Base-by-base conservation (phyloP, 176 grass and related monocot species). In the Stipa capillata region DNA sequence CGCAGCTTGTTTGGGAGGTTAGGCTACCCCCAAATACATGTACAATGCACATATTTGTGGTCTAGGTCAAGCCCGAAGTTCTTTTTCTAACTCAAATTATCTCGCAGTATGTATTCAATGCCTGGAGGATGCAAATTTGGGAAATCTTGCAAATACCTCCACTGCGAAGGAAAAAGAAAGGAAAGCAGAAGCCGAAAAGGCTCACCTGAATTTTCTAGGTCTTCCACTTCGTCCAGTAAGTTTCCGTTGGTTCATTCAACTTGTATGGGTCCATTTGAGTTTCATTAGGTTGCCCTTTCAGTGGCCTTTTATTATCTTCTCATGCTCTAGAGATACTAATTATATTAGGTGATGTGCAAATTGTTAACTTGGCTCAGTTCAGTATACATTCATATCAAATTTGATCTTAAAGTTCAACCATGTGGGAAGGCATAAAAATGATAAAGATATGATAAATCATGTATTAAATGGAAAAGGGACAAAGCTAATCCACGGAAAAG, bases 201-300 rank as follows among this genome's bases (percentile, higher is more conserved):
- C 82, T 67, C 82, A 87, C 34, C 78, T 99, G 39, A 99, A 99
- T 76, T 99, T 99, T 87, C 85, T 99, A 18, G 90, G 97, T 73
- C 97, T 99, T 86, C 96, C 96, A 67, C 79, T 99, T 83, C 88
- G 96, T 76, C 88, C 81, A 20, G 96, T 99, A 95, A 87, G 88
- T 85, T n/a, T 56, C 18, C 56, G 56, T 81, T 69, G 45, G 27
- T 79, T 70, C 71, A 18, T 81, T 27, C 53, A 61, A 29, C n/a
- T 69, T 69, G 20, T 51, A 51, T 80, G 5, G 66, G 23, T 67
- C 20, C 1, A 51, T 81, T 64, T 27, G 8, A 53, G 63, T 54
- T 59, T 60, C 24, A 13, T 56, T 59, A 65, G 44, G 34, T 77
- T 81, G 12, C 20, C 27, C 7, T 67, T 9, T 78, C 8, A 33